Percentiles rank a stretch among this genome's conserved stretches.
Conservation (phyloP, 2,329 filamentous ascomycete species). For the Epichloe elymi region DNA sequence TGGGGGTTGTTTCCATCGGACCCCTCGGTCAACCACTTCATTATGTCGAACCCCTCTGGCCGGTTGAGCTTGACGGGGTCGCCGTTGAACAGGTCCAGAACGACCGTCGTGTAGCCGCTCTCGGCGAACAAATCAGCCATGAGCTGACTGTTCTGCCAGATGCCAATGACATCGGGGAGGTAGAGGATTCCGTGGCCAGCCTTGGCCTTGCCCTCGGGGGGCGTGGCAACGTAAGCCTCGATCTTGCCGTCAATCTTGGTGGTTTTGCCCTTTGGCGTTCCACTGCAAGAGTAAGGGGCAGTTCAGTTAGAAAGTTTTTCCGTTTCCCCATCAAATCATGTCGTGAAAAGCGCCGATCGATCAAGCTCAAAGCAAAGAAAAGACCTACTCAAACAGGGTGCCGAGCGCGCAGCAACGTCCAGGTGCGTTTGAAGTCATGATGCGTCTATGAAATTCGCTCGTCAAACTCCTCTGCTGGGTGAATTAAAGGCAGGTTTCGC, state of each 20-base stretch:
- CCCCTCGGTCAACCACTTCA: constrained; percentile 26
- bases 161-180: constrained; percentile 25
- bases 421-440: constrained; percentile 41
- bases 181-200: constrained; percentile 21
- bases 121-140: constrained; percentile 27
- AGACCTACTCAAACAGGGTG: constrained; percentile 38
- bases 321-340: too few species aligned
- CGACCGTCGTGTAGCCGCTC: constrained; percentile 25
- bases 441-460: not conserved
- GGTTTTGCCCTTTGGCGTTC: constrained; percentile 31
- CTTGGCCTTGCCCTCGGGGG: constrained; percentile 18
- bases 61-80: constrained; percentile 17
- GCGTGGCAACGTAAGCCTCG: constrained; percentile 38
- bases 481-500: not conserved
- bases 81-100: constrained; percentile 26
- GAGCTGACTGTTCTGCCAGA: constrained; percentile 27
- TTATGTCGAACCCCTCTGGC: constrained; percentile 17
- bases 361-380: too few species aligned
- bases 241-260: constrained; percentile 29
- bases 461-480: not conserved
- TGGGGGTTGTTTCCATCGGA: constrained; percentile 35
- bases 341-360: too few species aligned
- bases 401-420: constrained; percentile 39
- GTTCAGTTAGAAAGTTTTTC: not conserved
- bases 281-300: constrained; percentile 21